Conservation (phyloP, 805 yeast species). For the Wickerhamiella siamensis region DNA sequence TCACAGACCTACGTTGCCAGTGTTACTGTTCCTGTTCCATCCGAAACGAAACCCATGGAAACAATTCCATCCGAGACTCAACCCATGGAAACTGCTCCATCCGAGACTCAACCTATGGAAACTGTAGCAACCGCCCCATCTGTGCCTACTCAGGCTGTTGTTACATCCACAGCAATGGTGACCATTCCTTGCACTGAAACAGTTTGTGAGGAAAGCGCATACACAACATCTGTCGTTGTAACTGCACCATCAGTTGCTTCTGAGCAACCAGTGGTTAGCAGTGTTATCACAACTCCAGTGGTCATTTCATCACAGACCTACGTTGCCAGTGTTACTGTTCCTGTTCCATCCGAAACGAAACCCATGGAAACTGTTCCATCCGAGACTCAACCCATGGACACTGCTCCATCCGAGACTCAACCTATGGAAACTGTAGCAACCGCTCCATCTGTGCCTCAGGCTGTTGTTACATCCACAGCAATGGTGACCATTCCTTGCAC, state of each 20-base stretch:
- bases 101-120: not conserved
- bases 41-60: no score
- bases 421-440: no score
- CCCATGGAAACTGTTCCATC: no score
- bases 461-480: not conserved
- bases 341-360: not conserved
- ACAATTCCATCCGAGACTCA: no score
- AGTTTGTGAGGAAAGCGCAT: not conserved
- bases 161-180: not conserved
- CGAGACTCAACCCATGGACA: no score
- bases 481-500: not conserved
- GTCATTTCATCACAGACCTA: not conserved
- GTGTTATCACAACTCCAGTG: not conserved
- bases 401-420: no score
- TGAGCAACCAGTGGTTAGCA: not conserved
- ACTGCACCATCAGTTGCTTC: not conserved
- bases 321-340: not conserved
- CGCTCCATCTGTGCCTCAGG: not conserved
- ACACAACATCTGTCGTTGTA: not conserved
- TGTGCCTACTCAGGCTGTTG: not conserved
- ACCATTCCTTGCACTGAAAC: slow-evolving; percentile 5
- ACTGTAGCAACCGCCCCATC: not conserved
- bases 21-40: not conserved
- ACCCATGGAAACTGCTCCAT: no score
- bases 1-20: not conserved